Conservation (phyloP, 306 rosid species). For the Vigna reflexopilosa region DNA sequence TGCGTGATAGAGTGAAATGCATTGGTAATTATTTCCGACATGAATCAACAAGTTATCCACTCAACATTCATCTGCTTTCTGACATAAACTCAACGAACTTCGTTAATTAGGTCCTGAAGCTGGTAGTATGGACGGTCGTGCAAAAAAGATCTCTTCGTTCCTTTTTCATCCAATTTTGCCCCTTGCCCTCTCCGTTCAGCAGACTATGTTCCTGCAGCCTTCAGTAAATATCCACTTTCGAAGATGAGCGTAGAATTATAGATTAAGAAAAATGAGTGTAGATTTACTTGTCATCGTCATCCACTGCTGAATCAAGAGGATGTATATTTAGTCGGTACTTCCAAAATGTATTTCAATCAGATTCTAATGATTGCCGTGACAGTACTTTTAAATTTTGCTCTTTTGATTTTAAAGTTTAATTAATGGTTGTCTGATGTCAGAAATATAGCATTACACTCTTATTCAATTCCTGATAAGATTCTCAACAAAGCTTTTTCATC, state of each 20-base stretch:
- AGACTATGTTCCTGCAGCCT: constrained; percentile 74
- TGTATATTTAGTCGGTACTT: constrained; percentile 35
- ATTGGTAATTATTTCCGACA: not conserved
- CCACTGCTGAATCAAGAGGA: constrained; percentile 37
- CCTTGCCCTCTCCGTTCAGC: constrained; percentile 87
- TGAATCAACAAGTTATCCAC: not conserved
- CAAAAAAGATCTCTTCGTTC: constrained; percentile 80
- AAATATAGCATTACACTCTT: too few relatives aligned
- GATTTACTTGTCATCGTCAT: constrained; percentile 27
- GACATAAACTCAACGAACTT: constrained; percentile 9
- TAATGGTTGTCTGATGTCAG: not conserved
- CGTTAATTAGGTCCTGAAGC: constrained; percentile 83
- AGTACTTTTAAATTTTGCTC: constrained; percentile 36
- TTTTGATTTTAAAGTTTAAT: not conserved
- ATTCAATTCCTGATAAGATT: too few relatives aligned
- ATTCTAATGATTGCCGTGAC: constrained; percentile 28
- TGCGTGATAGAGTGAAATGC: constrained; percentile 7
- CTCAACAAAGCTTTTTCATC: too few relatives aligned
- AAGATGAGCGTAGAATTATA: constrained; percentile 54
- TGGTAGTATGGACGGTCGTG: constrained; percentile 79
- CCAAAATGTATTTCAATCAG: constrained; percentile 21
- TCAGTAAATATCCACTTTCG: constrained; percentile 93
- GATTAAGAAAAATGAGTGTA: not conserved
- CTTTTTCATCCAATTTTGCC: constrained; percentile 94
- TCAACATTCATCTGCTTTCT: constrained; percentile 29